These are phyloP conservation scores for Coemansia sp. DNA, from an alignment of 192 early-diverging fungal genomes.

Conservation along the genomic window DNA sequence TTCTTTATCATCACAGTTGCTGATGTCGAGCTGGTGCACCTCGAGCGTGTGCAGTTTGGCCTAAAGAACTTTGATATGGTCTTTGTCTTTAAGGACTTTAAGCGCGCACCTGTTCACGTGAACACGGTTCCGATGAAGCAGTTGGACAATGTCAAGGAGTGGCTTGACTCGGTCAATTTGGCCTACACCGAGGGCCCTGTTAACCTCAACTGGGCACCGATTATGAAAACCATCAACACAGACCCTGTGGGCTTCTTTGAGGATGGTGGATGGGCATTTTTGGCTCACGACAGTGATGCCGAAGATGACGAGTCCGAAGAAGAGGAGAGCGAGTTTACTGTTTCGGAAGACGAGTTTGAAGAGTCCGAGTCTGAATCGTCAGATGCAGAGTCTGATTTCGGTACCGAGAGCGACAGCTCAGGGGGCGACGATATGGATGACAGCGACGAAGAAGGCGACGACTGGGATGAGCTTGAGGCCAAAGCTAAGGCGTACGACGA, in stretches of 20 bases:
- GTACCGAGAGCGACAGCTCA: slow-evolving; percentile 37
- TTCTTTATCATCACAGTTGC: slow-evolving; percentile 85
- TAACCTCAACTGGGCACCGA: slow-evolving; percentile 91
- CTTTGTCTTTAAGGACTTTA: slow-evolving; percentile 94
- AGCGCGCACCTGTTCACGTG: slow-evolving; percentile 85
- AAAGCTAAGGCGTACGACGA: slow-evolving; percentile 62
- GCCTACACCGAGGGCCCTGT: slow-evolving; percentile 90
- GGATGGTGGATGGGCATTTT: slow-evolving; percentile 91
- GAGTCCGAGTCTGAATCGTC: slow-evolving; percentile 49
- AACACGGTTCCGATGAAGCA: slow-evolving; percentile 91
- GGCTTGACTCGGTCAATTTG: slow-evolving; percentile 92
- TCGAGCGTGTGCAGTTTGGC: slow-evolving; percentile 97
- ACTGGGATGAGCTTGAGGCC: slow-evolving; percentile 82
- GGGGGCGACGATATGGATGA: slow-evolving; percentile 49
- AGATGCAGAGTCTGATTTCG: slow-evolving; percentile 55
- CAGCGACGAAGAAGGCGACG: slow-evolving; percentile 65
- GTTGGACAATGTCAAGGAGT: slow-evolving; percentile 93
- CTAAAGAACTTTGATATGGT: slow-evolving; percentile 99
- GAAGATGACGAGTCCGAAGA: slow-evolving; percentile 58
- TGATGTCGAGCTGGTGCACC: slow-evolving; percentile 92
- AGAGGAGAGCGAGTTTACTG: slow-evolving; percentile 63
- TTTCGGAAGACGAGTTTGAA: slow-evolving; percentile 58
- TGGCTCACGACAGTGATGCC: slow-evolving; percentile 66
- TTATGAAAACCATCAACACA: slow-evolving; percentile 97
- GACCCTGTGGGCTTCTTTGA: slow-evolving; percentile 89